Evolutionary conservation across 306 rosid species (phyloP), one percentile per base, ranked within the genome.

Genomic region (Glycine latifolia): DNA sequence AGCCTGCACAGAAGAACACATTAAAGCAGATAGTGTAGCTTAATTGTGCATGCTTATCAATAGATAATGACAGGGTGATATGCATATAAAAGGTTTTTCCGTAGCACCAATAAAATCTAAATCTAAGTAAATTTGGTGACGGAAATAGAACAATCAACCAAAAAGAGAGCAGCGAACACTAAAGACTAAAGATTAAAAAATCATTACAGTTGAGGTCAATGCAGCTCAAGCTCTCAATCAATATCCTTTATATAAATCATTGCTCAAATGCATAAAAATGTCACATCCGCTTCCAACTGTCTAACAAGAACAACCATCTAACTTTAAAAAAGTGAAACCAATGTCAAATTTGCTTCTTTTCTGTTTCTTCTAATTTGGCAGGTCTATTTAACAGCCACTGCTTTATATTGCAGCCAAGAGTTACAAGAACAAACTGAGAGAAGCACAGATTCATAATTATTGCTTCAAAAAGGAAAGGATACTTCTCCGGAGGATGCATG

Each of bases 391-490:
- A 71, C 90, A 77, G 78, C 95, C 95, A 91, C 82, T 88, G 98
- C 86, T 90, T 88, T 62, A 82, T 69, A 79, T 95, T 95, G 83
- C 93, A 58, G 83, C 85, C 83, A 70, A 95, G 16, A 73, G 91
- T 68, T 55, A 95, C 74, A 63, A 87, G 82, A n/a, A 88, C 83
- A 88, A 95, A 95, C 81, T 91, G 97, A n/a, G 90, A 88, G 79
- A 93, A 93, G 88, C 99, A 89, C 49, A 95, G 86, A 86, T 87
- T 85, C 97, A 95, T 93, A 61, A 91, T 91, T 33, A 91, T 35
- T 49, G 99, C 99, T 85, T 93, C 98, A 73, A 90, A 95, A 75
- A 95, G 89, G 87, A 86, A 95, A 79, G 98, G 97, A 75, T 88
- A 93, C 88, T 90, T 87, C 52, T 69, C 70, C 7, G 99, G 99